Percentiles rank a stretch among this genome's conserved stretches.
These are phyloP conservation scores for Hypoxylon sp. DNA, from an alignment of 2,329 filamentous ascomycete genomes.

Conservation along the genomic window DNA sequence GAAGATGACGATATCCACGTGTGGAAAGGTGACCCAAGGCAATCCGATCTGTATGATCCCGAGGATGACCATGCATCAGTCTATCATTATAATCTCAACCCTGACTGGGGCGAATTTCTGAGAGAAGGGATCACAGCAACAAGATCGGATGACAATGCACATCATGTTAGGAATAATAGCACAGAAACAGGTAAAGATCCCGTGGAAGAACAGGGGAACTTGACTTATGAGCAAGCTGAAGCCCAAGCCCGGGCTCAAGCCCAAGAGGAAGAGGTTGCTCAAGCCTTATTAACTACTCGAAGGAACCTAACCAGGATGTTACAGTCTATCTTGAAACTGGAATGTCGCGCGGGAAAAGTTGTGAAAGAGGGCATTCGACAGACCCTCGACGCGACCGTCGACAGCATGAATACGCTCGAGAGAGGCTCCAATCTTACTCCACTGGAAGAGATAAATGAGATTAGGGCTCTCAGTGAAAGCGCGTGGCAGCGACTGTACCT, in stretches of 20 bases:
- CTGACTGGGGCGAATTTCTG: not conserved
- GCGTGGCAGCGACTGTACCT: slow-evolving; percentile 47
- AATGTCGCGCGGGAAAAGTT: slow-evolving; percentile 49
- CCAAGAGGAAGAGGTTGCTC: slow-evolving; percentile 37
- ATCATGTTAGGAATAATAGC: not conserved
- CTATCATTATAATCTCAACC: not conserved
- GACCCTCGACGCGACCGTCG: slow-evolving; percentile 51
- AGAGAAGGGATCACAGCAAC: not conserved
- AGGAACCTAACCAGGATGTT: slow-evolving; percentile 49
- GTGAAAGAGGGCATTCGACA: slow-evolving; percentile 52
- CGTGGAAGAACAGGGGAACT: not conserved
- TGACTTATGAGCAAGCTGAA: slow-evolving; percentile 22
- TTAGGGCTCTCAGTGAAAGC: slow-evolving; percentile 44
- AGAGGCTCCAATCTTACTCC: slow-evolving; percentile 7
- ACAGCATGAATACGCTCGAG: slow-evolving; percentile 34
- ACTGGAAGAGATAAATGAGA: slow-evolving; percentile 45
- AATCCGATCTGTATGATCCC: slow-evolving; percentile 31
- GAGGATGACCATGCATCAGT: slow-evolving; percentile 25
- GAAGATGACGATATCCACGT: slow-evolving; percentile 48
- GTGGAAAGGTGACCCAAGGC: slow-evolving; percentile 38
- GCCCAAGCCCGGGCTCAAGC: not conserved
- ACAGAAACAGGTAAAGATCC: not conserved
- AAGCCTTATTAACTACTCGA: slow-evolving; percentile 41
- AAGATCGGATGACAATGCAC: not conserved
- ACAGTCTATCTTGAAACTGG: slow-evolving; percentile 53